Evolutionary conservation across 2,329 filamentous ascomycete species (phyloP).

Genomic region (Sarocladium brachiariae): DNA sequence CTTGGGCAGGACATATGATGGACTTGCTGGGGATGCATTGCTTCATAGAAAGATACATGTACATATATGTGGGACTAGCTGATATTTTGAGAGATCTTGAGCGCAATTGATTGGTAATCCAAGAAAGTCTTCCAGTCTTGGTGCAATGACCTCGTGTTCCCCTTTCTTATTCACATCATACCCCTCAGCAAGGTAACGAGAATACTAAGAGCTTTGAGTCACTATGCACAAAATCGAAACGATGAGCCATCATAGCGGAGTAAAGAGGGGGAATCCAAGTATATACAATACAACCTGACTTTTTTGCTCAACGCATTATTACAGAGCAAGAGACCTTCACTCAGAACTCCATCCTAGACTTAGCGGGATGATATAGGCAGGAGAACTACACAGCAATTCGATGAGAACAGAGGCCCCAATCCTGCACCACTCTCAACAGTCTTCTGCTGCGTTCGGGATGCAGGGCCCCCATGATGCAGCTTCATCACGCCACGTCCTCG

Average conservation of each 20-base stretch:
- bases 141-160: no score
- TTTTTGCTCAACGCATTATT: conserved; percentile 3
- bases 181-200: background rate
- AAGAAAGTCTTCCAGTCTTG: no score
- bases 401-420: no score
- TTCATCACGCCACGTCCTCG: background rate
- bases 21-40: background rate
- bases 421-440: no score
- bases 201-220: background rate
- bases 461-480: background rate
- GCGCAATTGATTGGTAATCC: conserved; percentile 6
- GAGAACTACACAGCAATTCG: no score
- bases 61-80: background rate
- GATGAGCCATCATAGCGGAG: background rate
- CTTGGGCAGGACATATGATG: background rate
- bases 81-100: background rate
- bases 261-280: conserved; percentile 2
- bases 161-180: no score
- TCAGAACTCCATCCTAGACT: background rate
- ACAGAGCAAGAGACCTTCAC: background rate
- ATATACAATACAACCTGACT: conserved; percentile 3
- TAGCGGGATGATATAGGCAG: no score
- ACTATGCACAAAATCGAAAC: background rate
- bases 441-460: background rate
- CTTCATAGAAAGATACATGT: background rate